Evolutionary conservation across 176 grass and related monocot genomes (phyloP), one percentile per base, ranked within the genome.

Genomic region (Puya raimondii): DNA sequence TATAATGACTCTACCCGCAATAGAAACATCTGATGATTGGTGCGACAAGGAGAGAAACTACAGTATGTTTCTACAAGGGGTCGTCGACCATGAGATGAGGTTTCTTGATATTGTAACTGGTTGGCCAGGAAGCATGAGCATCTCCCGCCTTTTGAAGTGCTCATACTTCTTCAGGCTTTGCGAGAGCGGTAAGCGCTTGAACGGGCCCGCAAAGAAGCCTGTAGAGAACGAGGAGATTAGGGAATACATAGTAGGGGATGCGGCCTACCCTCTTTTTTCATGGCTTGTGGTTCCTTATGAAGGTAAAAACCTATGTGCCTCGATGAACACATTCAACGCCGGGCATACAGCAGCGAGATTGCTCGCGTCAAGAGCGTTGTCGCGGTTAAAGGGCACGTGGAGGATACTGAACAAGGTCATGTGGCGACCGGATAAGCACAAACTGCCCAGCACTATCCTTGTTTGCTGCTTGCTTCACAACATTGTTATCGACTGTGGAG

Each of bases 401-500:
- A 99, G 78, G 82, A 99, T 99, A 80, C 82, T 99, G 84, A 82
- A 99, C 75, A 99, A 99, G 79, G 89, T 99, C 14, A 93, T 94
- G 95, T 99, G 87, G 87, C 82, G 95, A 75, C 90, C 95, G 59
- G 95, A 99, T 77, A 99, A 91, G 58, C 86, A 99, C 53, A 93
- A 99, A 69, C 76, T 99, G 80, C 94, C 94, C 1, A 99, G 94
- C 69, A 93, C 93, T 69, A 92, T 99, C 77, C 87, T 99, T 63
- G 95, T 99, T 22, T 99, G 95, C 47, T 99, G 87, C 61, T 72
- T 99, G 47, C 90, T 93, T 84, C 95, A 99, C 75, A 99, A 99
- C 69, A 99, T 99, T 63, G 87, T 99, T 57, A 88, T 93, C 79
- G 95, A 99, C 72, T 72, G 72, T 11, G 79, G 82, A 48, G 95